A percentile compares a stretch with the other conserved stretches of the same genome.
These are phyloP conservation scores for Haematococcus lacustris DNA, from an alignment of 139 green algal genomes.

Conservation along the genomic window DNA sequence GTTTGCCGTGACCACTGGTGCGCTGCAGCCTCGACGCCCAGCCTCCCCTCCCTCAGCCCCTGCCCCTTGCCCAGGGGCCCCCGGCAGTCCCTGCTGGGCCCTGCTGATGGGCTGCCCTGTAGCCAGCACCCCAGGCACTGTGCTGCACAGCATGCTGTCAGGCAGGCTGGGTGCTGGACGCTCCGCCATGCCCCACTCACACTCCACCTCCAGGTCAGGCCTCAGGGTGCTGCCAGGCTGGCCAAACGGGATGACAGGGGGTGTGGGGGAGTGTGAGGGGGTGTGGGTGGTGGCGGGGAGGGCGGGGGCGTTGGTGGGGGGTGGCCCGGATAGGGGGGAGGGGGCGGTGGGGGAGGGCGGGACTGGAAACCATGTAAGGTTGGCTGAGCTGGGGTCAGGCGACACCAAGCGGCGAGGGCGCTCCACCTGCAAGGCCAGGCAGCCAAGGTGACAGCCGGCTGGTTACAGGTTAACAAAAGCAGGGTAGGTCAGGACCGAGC, in stretches of 20 bases:
- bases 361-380: too few species aligned
- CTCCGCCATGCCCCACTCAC: slow-evolving; percentile 1
- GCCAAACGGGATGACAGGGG: not conserved
- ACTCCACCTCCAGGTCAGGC: slow-evolving; percentile 3
- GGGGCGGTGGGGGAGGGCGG: too few species aligned
- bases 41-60: not conserved
- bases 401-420: too few species aligned
- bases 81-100: not conserved
- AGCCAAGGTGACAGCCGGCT: too few species aligned
- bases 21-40: not conserved
- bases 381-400: too few species aligned
- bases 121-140: not conserved
- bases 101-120: not conserved
- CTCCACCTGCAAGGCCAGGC: too few species aligned
- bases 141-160: not conserved
- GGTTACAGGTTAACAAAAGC: too few species aligned
- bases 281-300: too few species aligned
- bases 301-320: too few species aligned
- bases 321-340: too few species aligned
- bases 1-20: slow-evolving; percentile 1
- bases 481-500: too few species aligned
- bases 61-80: not conserved
- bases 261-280: too few species aligned
- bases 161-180: not conserved
- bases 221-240: not conserved